phyloP scores from a whole-genome alignment of 1,284 basidiomycete species.

The Ustilago sp. region DNA sequence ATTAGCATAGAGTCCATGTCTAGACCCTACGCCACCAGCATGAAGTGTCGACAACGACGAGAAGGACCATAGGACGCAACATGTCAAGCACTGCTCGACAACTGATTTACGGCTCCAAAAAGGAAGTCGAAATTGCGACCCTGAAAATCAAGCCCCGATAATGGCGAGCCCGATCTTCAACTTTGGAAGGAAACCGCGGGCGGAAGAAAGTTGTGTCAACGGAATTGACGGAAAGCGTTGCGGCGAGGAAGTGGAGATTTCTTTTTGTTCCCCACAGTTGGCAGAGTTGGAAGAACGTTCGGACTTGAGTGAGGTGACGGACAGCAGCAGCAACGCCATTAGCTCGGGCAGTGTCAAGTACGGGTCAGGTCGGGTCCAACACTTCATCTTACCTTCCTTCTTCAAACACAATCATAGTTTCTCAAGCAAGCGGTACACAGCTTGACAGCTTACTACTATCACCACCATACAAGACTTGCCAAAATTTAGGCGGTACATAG shows the following conservation, averaged over 20 bases:
- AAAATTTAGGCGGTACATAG: too few species aligned
- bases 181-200: constrained; percentile 29
- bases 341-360: constrained; percentile 10
- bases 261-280: constrained; percentile 16
- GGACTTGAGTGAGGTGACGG: constrained; percentile 2
- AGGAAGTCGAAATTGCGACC: not conserved
- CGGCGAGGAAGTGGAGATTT: not conserved
- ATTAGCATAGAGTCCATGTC: not conserved
- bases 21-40: constrained; percentile 4
- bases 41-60: not conserved
- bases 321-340: not conserved
- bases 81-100: constrained; percentile 21
- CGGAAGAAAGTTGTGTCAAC: constrained; percentile 47
- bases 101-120: not conserved
- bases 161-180: not conserved
- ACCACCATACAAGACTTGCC: not conserved
- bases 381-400: constrained; percentile 1
- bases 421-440: too few species aligned
- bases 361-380: constrained; percentile 8
- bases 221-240: constrained; percentile 34
- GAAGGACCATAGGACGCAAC: constrained; percentile 9
- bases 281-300: constrained; percentile 31
- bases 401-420: not conserved
- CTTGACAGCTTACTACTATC: not conserved
- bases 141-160: not conserved